A percentile compares a stretch with the other conserved stretches of the same genome.
phyloP scores from a whole-genome alignment of 2,329 filamentous ascomycete genomes.

The Dactylonectria macrodidyma region DNA sequence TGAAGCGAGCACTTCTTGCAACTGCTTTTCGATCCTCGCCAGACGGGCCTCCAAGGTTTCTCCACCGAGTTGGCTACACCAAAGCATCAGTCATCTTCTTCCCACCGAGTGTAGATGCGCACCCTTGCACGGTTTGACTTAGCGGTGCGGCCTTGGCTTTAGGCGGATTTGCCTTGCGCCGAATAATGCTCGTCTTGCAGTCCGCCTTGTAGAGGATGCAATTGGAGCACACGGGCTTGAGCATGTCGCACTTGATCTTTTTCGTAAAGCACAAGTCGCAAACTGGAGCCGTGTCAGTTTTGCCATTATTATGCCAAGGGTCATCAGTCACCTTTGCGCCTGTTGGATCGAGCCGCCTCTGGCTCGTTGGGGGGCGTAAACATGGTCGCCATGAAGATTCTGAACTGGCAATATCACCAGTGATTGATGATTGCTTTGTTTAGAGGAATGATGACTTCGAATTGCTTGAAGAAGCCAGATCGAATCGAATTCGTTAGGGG shows the following conservation, averaged over 20 bases:
- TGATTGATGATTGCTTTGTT: neutral
- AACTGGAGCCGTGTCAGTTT: slow-evolving; percentile 42
- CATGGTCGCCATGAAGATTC: neutral
- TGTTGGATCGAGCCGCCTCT: slow-evolving; percentile 36
- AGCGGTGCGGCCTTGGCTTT: slow-evolving; percentile 32
- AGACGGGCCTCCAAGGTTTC: slow-evolving; percentile 46
- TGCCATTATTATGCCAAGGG: neutral
- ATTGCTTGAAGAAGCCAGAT: neutral
- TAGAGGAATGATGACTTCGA: neutral
- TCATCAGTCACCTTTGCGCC: slow-evolving; percentile 39
- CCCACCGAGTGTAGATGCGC: neutral
- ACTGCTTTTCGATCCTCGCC: slow-evolving; percentile 50
- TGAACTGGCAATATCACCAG: neutral
- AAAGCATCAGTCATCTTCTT: slow-evolving; percentile 11
- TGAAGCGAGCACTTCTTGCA: slow-evolving; percentile 50
- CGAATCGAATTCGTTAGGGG: too few species aligned
- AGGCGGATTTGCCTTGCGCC: slow-evolving; percentile 44
- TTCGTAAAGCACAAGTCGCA: slow-evolving; percentile 62
- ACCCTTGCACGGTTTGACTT: neutral
- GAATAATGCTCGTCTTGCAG: slow-evolving; percentile 51
- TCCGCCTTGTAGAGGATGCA: slow-evolving; percentile 59
- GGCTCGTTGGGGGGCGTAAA: slow-evolving; percentile 32
- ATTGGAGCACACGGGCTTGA: slow-evolving; percentile 61
- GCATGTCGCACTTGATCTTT: slow-evolving; percentile 63
- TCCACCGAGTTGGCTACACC: neutral